Conservation (phyloP, 495 filamentous ascomycete genomes). For the Parathielavia appendiculata region DNA sequence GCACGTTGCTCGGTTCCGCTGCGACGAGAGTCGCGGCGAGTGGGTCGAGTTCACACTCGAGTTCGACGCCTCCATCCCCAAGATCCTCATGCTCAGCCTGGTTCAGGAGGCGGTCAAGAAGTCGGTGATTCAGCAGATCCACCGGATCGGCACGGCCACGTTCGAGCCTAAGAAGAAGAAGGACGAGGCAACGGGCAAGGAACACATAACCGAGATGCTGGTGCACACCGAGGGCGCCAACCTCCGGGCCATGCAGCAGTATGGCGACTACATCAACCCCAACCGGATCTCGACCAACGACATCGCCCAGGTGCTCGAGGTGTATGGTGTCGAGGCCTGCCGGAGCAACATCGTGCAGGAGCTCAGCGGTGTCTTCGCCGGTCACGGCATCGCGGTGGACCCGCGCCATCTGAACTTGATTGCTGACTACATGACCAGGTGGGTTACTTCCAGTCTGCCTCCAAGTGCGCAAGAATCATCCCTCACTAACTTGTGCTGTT, state of each 20-base stretch:
- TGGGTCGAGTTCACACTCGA: conserved; percentile 79
- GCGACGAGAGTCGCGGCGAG: conserved; percentile 66
- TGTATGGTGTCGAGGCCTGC: conserved; percentile 92
- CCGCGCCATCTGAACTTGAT: conserved; percentile 91
- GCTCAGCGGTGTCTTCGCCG: conserved; percentile 78
- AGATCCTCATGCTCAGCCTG: conserved; percentile 86
- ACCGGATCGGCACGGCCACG: conserved; percentile 64
- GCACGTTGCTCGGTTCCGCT: conserved; percentile 69
- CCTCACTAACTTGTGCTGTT: not conserved
- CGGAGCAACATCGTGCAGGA: conserved; percentile 81
- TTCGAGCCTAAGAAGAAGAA: conserved; percentile 61
- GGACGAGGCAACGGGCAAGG: conserved; percentile 44
- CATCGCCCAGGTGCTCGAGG: conserved; percentile 71
- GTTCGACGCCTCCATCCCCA: conserved; percentile 74
- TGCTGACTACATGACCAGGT: conserved; percentile 85
- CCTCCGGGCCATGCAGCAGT: conserved; percentile 81
- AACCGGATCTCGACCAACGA: conserved; percentile 88
- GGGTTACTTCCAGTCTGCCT: not conserved
- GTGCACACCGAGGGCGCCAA: conserved; percentile 81
- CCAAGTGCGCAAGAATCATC: too few relatives aligned
- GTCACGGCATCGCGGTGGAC: conserved; percentile 92
- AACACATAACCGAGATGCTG: conserved; percentile 48
- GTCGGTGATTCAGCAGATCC: conserved; percentile 82
- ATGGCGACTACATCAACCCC: conserved; percentile 78
- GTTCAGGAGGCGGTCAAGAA: conserved; percentile 71